These are phyloP conservation scores for Citrus maxima DNA, from an alignment of 345 rosid genomes.

Conservation along the genomic window DNA sequence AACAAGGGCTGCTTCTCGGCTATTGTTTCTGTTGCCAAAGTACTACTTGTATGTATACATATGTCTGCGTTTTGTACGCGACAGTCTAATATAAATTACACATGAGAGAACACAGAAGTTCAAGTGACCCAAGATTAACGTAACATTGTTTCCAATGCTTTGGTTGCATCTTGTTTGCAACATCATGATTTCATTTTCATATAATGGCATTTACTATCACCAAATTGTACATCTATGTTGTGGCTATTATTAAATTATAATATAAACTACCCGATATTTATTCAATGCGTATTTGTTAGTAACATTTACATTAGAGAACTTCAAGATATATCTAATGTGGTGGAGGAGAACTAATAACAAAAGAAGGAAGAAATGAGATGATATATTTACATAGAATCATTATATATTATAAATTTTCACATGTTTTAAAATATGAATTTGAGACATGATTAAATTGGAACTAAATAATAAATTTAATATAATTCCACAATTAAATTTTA, in stretches of 20 bases:
- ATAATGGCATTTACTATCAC: not conserved
- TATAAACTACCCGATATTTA: not conserved
- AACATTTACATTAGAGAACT: not conserved
- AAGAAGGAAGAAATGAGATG: too few species aligned
- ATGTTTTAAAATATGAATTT: too few species aligned
- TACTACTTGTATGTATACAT: not conserved
- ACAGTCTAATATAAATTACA: not conserved
- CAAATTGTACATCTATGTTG: not conserved
- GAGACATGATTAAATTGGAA: too few species aligned
- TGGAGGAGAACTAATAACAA: too few species aligned
- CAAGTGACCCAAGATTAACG: not conserved
- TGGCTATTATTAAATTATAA: not conserved
- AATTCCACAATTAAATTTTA: too few species aligned
- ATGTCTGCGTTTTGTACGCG: not conserved
- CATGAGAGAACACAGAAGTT: not conserved
- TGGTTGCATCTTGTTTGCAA: not conserved
- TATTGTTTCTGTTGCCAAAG: not conserved
- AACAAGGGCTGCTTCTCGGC: not conserved
- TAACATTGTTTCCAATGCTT: not conserved
- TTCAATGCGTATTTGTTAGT: not conserved
- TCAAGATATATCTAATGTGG: not conserved
- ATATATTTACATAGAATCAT: too few species aligned
- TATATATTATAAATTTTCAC: too few species aligned
- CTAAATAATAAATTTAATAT: too few species aligned
- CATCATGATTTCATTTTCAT: not conserved